phyloP scores from a whole-genome alignment of 495 filamentous ascomycete genomes.

The Penicillium chermesinum region DNA sequence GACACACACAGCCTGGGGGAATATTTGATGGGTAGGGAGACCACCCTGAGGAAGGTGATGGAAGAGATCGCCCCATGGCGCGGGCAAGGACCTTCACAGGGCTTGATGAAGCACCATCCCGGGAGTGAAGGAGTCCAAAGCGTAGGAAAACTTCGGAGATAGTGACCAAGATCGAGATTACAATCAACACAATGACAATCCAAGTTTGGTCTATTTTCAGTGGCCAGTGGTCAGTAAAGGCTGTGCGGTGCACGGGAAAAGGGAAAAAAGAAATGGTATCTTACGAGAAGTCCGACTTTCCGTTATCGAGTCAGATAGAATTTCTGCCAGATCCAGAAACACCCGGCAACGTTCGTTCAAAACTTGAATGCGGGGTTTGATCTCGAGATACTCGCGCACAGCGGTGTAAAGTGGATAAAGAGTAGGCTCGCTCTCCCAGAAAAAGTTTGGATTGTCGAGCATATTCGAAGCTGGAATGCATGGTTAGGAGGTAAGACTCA shows the following conservation, averaged over 20 bases:
- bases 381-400: conserved; percentile 96
- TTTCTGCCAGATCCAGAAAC: conserved; percentile 94
- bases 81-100: conserved; percentile 19
- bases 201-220: conserved; percentile 82
- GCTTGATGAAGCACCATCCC: conserved; percentile 19
- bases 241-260: neutral
- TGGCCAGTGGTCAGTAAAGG: neutral
- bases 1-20: conserved; percentile 25
- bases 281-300: conserved; percentile 85
- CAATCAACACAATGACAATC: conserved; percentile 95
- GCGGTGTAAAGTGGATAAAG: conserved; percentile 91
- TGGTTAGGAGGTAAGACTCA: conserved; percentile 12
- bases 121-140: conserved; percentile 65
- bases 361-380: conserved; percentile 88
- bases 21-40: conserved; percentile 6
- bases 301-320: conserved; percentile 84
- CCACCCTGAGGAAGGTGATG: conserved; percentile 13
- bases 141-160: conserved; percentile 82
- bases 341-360: conserved; percentile 95
- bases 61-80: conserved; percentile 18
- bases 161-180: conserved; percentile 86
- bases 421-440: conserved; percentile 96
- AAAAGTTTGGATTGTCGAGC: conserved; percentile 96
- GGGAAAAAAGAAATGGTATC: too few species aligned
- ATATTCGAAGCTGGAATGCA: conserved; percentile 75